Base-by-base conservation (phyloP, 2,329 filamentous ascomycete species). In the Fusarium lyarnte region DNA sequence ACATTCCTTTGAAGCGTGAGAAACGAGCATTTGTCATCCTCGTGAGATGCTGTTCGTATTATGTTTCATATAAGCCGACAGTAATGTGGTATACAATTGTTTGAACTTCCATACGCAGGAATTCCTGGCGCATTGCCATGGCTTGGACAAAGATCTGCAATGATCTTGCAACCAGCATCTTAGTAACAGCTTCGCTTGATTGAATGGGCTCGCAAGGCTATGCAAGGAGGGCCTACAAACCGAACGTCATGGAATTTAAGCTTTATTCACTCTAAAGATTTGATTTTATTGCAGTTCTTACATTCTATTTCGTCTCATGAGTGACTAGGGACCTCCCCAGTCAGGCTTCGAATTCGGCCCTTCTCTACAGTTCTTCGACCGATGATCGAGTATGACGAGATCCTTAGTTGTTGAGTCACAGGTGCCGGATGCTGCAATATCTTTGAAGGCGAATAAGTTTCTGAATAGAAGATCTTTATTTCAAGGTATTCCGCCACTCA, bases 21-120 rank as follows among this genome's bases (percentile, higher is more conserved):
- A 45, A 19, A 21, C 16, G 10, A 19, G 6, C 46, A 10, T 2
- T 9, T n/a, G 12, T 2, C 5, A 10, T 38, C 35, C 14, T 17
- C 3, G 8, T 39, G 21, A n/a, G 5, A 3, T 12, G 9, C 11
- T 25, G 7, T 46, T 11, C 19, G 11, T 17, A 47, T 13, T 16
- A 3, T 42, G 36, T 42, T 53, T 35, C 46, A 42, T 25, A 23
- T 54, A 42, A 60, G 57, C 57, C 68, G 41, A 68, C 57, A n/a
- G 8, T 59, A 41, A 68, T 36, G 17, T 9, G 3, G n/a, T 19
- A 38, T 45, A 21, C 3, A 3, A 23, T 9, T 29, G 4, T 17
- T 31, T 57, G 8, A 29, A n/a, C 16, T 25, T n/a, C 19, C 29
- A 5, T 6, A n/a, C 10, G 4, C 6, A 17, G 51, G 31, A 0